A percentile compares a stretch with the other conserved stretches of the same genome.
Evolutionary conservation across 164 flowering plant species (phyloP).

Genomic region (Protea cynaroides): DNA sequence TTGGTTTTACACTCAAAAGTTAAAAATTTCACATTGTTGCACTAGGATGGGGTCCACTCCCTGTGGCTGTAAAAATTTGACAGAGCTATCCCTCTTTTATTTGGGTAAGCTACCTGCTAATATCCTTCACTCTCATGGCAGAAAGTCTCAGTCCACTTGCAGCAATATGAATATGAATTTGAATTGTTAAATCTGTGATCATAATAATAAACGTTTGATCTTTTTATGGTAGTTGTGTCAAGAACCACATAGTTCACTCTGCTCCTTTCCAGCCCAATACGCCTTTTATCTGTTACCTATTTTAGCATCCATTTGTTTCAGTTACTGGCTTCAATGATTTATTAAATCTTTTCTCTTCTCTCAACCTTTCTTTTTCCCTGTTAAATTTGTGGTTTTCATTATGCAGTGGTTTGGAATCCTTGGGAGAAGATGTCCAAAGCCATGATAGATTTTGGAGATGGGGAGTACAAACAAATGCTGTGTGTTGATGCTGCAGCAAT

Average conservation of each 20-base stretch:
- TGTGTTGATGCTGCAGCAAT: conserved; percentile 86
- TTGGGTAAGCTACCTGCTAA: no score
- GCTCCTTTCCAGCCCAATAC: background rate
- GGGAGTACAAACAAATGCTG: conserved; percentile 89
- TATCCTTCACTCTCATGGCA: no score
- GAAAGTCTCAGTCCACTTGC: no score
- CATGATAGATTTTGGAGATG: conserved; percentile 77
- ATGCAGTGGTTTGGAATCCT: conserved; percentile 94
- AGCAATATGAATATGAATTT: no score
- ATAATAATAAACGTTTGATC: no score
- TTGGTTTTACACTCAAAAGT: background rate
- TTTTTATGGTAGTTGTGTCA: no score
- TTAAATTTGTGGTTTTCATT: background rate
- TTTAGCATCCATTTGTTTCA: background rate
- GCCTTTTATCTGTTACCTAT: background rate
- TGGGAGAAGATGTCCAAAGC: conserved; percentile 91
- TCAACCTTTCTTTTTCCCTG: background rate
- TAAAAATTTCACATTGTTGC: no score
- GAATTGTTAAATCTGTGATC: no score
- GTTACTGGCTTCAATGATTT: background rate
- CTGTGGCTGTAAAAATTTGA: background rate
- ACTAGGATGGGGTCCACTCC: background rate
- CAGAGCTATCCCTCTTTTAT: no score
- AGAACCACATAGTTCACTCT: background rate
- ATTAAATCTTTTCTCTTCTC: background rate